Evolutionary conservation across 345 rosid genomes (phyloP).

Genomic region (Cardamine occulta): DNA sequence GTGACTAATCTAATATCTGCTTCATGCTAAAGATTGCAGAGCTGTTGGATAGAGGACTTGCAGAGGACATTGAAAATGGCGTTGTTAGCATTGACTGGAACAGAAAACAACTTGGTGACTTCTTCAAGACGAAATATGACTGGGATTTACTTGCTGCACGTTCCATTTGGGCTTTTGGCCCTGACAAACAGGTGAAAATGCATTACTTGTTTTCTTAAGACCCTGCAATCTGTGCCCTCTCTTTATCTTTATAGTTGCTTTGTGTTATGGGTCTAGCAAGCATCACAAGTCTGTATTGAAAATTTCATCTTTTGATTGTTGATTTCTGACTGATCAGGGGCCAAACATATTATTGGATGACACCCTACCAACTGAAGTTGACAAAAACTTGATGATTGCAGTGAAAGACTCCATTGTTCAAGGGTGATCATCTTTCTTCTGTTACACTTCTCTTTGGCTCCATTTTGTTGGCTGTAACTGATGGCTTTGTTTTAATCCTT

Average conservation of each 20-base stretch:
- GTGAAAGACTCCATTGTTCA: conserved; percentile 96
- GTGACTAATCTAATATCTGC: conserved; percentile 26
- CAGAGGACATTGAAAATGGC: conserved; percentile 91
- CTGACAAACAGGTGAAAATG: conserved; percentile 83
- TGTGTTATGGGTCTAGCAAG: conserved; percentile 10
- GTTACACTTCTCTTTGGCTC: conserved; percentile 11
- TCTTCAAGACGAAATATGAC: conserved; percentile 88
- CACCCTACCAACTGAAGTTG: conserved; percentile 94
- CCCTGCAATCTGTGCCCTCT: not conserved
- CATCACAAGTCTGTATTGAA: conserved; percentile 15
- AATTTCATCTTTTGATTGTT: conserved; percentile 19
- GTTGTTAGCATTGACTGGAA: conserved; percentile 92
- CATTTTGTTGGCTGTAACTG: conserved; percentile 26
- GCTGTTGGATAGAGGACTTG: conserved; percentile 95
- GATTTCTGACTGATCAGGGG: conserved; percentile 55
- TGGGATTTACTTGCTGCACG: conserved; percentile 99
- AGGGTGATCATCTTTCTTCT: conserved; percentile 56
- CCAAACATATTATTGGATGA: conserved; percentile 93
- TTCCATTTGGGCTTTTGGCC: conserved; percentile 99
- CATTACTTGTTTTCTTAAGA: conserved; percentile 13
- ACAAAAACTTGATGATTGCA: conserved; percentile 75
- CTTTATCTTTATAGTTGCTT: conserved; percentile 25
- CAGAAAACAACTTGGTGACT: conserved; percentile 84
- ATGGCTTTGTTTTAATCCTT: conserved; percentile 22
- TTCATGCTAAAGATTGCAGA: conserved; percentile 77